A percentile compares a stretch with the other conserved stretches of the same genome.
phyloP scores from a whole-genome alignment of 2,329 filamentous ascomycete species.

The Truncatella angustata region DNA sequence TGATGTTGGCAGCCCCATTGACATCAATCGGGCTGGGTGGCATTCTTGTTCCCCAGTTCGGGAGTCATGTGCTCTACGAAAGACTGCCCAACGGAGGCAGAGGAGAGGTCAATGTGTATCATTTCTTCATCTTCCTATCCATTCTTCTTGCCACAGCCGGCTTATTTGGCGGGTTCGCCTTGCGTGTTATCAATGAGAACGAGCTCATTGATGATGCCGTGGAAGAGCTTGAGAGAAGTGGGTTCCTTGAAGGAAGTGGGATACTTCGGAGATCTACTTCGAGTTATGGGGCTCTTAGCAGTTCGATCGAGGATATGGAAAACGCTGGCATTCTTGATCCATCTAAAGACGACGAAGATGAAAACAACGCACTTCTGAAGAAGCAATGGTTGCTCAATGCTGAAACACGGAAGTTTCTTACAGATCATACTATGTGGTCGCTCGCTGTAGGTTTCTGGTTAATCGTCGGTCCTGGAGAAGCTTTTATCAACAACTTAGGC shows the following conservation, averaged over 20 bases:
- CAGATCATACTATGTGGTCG: constrained; percentile 93
- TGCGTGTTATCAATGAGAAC: constrained; percentile 80
- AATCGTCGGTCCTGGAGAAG: constrained; percentile 91
- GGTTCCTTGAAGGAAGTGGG: constrained; percentile 72
- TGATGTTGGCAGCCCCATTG: constrained; percentile 88
- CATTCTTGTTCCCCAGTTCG: constrained; percentile 93
- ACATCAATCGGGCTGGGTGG: constrained; percentile 90
- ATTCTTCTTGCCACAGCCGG: constrained; percentile 70
- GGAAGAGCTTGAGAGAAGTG: constrained; percentile 87
- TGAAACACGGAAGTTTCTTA: constrained; percentile 81
- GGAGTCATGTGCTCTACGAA: constrained; percentile 74
- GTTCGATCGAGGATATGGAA: constrained; percentile 38
- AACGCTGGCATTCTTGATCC: constrained; percentile 39
- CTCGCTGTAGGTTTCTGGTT: constrained; percentile 89
- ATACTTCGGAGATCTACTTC: constrained; percentile 61
- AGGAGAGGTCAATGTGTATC: constrained; percentile 71
- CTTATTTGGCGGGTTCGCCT: constrained; percentile 67
- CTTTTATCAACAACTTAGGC: constrained; percentile 96
- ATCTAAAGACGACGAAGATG: constrained; percentile 33
- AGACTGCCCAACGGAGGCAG: constrained; percentile 59
- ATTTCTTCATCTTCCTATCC: constrained; percentile 84
- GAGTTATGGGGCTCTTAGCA: constrained; percentile 63
- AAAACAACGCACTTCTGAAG: constrained; percentile 59
- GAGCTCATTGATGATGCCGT: constrained; percentile 87
- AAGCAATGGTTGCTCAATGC: constrained; percentile 91